Evolutionary conservation across 2,329 filamentous ascomycete genomes (phyloP).

Genomic region (Triangularia setosa): DNA sequence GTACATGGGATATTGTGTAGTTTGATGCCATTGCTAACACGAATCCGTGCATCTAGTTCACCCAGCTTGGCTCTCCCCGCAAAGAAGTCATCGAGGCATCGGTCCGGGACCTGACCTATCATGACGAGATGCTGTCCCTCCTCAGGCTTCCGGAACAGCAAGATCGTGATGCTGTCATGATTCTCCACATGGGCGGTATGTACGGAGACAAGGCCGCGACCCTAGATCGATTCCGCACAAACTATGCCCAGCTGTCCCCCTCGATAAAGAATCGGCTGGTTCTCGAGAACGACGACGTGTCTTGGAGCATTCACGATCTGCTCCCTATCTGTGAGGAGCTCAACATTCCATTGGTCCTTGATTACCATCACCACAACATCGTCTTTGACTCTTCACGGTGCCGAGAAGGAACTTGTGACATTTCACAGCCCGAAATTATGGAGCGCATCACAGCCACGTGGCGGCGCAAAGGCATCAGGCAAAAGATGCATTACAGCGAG

Average conservation of each 20-base stretch:
- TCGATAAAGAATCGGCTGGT: conserved; percentile 78
- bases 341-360: conserved; percentile 88
- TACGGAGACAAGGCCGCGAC: conserved; percentile 84
- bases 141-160: conserved; percentile 73
- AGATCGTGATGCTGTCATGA: conserved; percentile 86
- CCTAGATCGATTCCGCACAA: conserved; percentile 70
- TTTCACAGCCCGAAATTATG: conserved; percentile 60
- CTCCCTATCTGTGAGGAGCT: conserved; percentile 87
- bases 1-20: not conserved
- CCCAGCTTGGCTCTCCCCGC: conserved; percentile 81
- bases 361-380: conserved; percentile 96
- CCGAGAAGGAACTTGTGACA: conserved; percentile 80
- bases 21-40: not conserved
- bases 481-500: conserved; percentile 98
- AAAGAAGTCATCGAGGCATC: conserved; percentile 72
- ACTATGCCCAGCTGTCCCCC: conserved; percentile 64
- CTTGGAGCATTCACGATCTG: conserved; percentile 88
- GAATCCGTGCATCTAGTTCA: conserved; percentile 54
- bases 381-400: conserved; percentile 70
- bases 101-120: conserved; percentile 79
- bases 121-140: conserved; percentile 77
- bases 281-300: conserved; percentile 90
- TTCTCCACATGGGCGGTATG: conserved; percentile 86
- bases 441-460: conserved; percentile 79
- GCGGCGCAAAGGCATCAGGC: conserved; percentile 76